These are phyloP conservation scores for Panicum miliaceum DNA, from an alignment of 176 grass and related monocot species.

Conservation along the genomic window DNA sequence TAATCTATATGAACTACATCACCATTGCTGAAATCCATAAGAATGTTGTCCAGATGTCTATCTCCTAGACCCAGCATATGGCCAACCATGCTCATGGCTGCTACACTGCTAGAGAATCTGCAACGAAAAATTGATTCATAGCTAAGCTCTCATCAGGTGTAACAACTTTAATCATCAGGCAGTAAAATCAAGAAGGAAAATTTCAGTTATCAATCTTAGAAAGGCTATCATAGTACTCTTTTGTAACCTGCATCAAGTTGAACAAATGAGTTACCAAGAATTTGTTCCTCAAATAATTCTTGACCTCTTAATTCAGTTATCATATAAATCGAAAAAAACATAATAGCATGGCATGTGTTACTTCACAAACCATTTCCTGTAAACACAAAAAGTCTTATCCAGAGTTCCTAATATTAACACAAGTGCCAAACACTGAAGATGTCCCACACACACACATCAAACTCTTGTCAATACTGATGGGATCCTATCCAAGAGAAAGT, in stretches of 20 bases:
- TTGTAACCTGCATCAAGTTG: conserved; percentile 27
- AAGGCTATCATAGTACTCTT: conserved; percentile 5
- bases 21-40: conserved; percentile 91
- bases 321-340: conserved; percentile 21
- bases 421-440: conserved; percentile 22
- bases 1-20: conserved; percentile 99
- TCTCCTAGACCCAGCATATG: conserved; percentile 93
- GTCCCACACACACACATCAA: conserved; percentile 15
- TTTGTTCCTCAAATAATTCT: conserved; percentile 26
- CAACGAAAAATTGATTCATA: conserved; percentile 40
- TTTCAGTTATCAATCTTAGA: conserved; percentile 29
- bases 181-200: conserved; percentile 13
- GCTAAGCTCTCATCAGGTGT: conserved; percentile 5
- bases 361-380: conserved; percentile 18
- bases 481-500: conserved; percentile 17
- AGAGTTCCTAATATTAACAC: conserved; percentile 25
- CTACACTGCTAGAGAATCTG: conserved; percentile 95
- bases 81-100: conserved; percentile 96
- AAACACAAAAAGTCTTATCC: conserved; percentile 12
- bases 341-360: background rate
- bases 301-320: conserved; percentile 16
- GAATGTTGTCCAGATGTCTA: conserved; percentile 97
- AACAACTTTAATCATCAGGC: background rate
- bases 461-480: conserved; percentile 10
- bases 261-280: conserved; percentile 35